phyloP scores from a whole-genome alignment of 2,329 filamentous ascomycete genomes.

The Pseudogymnoascus pannorum region DNA sequence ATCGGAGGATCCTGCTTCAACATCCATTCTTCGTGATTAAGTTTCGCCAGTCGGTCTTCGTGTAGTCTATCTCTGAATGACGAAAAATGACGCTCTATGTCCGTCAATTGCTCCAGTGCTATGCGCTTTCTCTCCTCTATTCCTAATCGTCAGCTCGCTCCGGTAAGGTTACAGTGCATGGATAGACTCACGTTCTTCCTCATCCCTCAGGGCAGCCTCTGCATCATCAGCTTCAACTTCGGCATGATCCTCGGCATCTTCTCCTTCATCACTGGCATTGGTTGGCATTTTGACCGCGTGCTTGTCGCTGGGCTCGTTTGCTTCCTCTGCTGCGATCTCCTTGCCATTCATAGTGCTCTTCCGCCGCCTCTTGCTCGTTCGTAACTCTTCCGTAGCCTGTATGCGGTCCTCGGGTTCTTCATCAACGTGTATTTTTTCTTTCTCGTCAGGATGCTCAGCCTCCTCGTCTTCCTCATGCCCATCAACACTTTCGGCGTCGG shows the following conservation, averaged over 20 bases:
- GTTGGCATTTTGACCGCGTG: not conserved
- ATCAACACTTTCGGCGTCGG: constrained; percentile 31
- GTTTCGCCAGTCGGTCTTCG: constrained; percentile 75
- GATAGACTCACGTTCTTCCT: constrained; percentile 53
- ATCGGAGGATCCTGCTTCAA: constrained; percentile 53
- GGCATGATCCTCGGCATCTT: constrained; percentile 47
- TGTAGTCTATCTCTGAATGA: constrained; percentile 82
- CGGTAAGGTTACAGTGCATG: not conserved
- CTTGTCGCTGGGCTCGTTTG: not conserved
- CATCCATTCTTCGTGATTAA: constrained; percentile 64
- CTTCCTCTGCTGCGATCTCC: not conserved
- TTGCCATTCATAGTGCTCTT: not conserved
- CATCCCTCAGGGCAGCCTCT: constrained; percentile 51
- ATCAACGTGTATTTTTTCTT: constrained; percentile 23
- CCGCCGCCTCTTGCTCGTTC: constrained; percentile 7
- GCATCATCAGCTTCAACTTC: constrained; percentile 52
- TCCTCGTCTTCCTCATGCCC: constrained; percentile 43
- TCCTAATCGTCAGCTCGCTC: constrained; percentile 23
- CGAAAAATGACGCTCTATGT: constrained; percentile 83
- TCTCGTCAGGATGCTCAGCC: constrained; percentile 34
- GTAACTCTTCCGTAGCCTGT: not conserved
- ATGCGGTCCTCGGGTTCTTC: constrained; percentile 16
- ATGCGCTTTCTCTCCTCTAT: constrained; percentile 70
- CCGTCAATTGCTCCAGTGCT: constrained; percentile 70
- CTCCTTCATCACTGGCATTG: constrained; percentile 23